Base-by-base conservation (phyloP, 805 yeast species). In the Saccharomycopsis amapae region DNA sequence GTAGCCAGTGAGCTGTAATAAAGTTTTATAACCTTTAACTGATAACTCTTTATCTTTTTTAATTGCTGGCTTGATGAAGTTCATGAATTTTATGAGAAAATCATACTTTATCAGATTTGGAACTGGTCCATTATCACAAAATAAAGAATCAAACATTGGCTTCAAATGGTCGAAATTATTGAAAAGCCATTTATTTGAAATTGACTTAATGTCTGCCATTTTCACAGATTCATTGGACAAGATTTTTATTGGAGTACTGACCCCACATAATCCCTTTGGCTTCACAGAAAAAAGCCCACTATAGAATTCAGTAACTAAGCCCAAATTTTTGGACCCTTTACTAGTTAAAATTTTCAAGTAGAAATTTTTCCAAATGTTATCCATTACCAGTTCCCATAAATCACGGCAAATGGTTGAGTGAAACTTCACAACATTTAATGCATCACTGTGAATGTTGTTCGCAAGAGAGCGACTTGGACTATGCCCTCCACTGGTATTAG, bases 11-110 rank as follows among this genome's bases (percentile, higher is more conserved):
- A 42, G 17, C 17, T 9, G 6, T 5, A 9, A 13, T 19, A 30
- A 25, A 19, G 19, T 19, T 24, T 34, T 18, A 17, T 25, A 15
- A 6, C 33, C 20, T 18, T 17, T 43, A 22, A 6, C 22, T 25
- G 45, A 22, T n/a, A 25, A 12, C 19, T 42, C 44, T 30, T 42
- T 42, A 5, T 42, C 45, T 20, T 35, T 42, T 22, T 42, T 42
- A 5, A 42, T 28, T 13, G 30, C n/a, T 6, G n/a, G 18, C 17
- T 25, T 42, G n/a, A 42, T 42, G 15, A 25, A 24, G 9, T 26
- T 19, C 33, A 42, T 20, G 19, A 34, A 30, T 26, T 26, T 36
- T 6, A 15, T 34, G 20, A 37, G 22, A 22, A 43, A 33, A 18
- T 43, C 46, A 30, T 20, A 36, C 26, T 33, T 23, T 18, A 19